A percentile compares a stretch with the other conserved stretches of the same genome.
Conservation (phyloP, 2,329 filamentous ascomycete genomes). For the Triangularia setosa region DNA sequence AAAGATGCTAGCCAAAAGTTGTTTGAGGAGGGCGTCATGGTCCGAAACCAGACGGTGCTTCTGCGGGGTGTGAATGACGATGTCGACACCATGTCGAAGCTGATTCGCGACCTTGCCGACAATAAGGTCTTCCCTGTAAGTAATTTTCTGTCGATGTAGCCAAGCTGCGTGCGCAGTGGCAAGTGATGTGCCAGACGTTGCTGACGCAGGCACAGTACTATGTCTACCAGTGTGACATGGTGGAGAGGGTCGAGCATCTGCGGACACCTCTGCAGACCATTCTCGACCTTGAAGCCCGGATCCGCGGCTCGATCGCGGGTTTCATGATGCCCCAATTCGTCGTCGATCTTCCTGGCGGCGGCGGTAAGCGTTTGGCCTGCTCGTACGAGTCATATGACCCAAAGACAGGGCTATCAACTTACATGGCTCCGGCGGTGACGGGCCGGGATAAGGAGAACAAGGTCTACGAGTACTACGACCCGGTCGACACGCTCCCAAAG, state of each 20-base stretch:
- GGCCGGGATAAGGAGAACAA: slow-evolving; percentile 42
- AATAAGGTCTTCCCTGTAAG: slow-evolving; percentile 55
- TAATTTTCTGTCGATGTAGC: neutral
- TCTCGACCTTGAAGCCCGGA: slow-evolving; percentile 52
- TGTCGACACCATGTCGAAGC: slow-evolving; percentile 45
- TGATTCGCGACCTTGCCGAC: slow-evolving; percentile 52
- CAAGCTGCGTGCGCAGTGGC: neutral
- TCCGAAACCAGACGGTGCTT: slow-evolving; percentile 59
- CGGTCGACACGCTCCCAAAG: slow-evolving; percentile 30
- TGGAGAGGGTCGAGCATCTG: slow-evolving; percentile 56
- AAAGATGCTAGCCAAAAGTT: slow-evolving; percentile 48
- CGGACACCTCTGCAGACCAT: slow-evolving; percentile 58
- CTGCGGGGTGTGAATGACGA: slow-evolving; percentile 57
- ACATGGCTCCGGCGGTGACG: slow-evolving; percentile 51
- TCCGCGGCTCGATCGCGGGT: slow-evolving; percentile 58
- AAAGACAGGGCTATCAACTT: slow-evolving; percentile 50
- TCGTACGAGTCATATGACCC: slow-evolving; percentile 52
- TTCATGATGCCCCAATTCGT: slow-evolving; percentile 62
- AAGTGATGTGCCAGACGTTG: neutral
- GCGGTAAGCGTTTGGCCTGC: slow-evolving; percentile 58
- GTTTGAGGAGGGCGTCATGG: slow-evolving; percentile 47
- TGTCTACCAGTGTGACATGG: slow-evolving; percentile 63
- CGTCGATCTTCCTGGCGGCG: slow-evolving; percentile 59
- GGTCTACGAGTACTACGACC: slow-evolving; percentile 57
- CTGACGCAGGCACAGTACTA: slow-evolving; percentile 48